phyloP scores from a whole-genome alignment of 2,329 filamentous ascomycete species.

The Aspergillus ibericus region DNA sequence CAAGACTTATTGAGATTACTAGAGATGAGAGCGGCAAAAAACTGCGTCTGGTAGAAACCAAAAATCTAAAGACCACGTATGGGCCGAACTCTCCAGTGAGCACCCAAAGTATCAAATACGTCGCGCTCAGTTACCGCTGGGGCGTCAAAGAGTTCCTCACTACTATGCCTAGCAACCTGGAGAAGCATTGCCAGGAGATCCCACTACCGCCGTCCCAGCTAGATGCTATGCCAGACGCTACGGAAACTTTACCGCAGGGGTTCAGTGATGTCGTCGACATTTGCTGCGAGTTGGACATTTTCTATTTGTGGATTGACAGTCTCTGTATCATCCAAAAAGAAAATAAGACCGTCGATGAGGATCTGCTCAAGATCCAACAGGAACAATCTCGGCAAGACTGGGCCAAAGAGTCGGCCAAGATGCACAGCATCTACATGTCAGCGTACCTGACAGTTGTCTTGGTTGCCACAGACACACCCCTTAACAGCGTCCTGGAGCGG shows the following conservation, averaged over 20 bases:
- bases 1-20: not conserved
- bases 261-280: not conserved
- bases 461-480: not conserved
- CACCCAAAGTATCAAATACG: not conserved
- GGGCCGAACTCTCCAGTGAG: not conserved
- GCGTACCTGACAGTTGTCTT: not conserved
- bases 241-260: not conserved
- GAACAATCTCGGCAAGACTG: not conserved
- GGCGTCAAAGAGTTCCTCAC: not conserved
- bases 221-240: not conserved
- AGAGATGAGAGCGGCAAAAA: not conserved
- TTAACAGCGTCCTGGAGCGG: not conserved
- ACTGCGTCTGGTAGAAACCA: not conserved
- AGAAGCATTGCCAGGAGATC: not conserved
- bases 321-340: not conserved
- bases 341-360: not conserved
- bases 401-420: not conserved
- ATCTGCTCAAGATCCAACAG: not conserved
- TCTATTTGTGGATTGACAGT: not conserved
- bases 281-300: not conserved
- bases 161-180: not conserved
- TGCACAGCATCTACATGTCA: conserved; percentile 1
- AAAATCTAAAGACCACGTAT: not conserved
- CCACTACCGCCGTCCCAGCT: not conserved
- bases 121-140: not conserved